phyloP scores from a whole-genome alignment of 2,329 filamentous ascomycete species.

The Tothia fuscella region DNA sequence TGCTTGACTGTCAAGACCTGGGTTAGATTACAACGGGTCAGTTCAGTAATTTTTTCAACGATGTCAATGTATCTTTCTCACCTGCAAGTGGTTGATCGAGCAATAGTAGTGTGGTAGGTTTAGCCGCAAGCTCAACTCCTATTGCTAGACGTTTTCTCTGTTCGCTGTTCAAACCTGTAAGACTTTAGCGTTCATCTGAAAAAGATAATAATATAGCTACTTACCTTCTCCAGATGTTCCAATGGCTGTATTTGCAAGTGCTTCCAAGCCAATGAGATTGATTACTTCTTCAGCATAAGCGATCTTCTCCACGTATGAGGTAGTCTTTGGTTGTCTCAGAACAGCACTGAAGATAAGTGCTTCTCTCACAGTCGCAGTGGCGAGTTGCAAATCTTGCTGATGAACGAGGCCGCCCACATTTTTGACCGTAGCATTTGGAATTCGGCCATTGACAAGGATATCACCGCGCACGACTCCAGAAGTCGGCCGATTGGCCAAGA shows the following conservation, averaged over 20 bases:
- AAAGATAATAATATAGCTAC: neutral
- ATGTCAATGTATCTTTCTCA: constrained; percentile 47
- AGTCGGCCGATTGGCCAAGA: constrained; percentile 59
- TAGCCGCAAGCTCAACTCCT: constrained; percentile 43
- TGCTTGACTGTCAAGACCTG: constrained; percentile 56
- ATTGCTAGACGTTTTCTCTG: constrained; percentile 53
- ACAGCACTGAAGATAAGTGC: constrained; percentile 4
- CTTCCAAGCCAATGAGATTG: constrained; percentile 50
- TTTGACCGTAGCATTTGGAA: constrained; percentile 53
- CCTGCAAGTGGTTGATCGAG: constrained; percentile 49
- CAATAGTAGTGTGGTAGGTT: constrained; percentile 60
- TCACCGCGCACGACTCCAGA: constrained; percentile 53
- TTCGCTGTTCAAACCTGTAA: constrained; percentile 43
- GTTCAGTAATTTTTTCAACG: neutral
- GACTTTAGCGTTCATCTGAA: neutral
- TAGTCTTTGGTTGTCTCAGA: constrained; percentile 15
- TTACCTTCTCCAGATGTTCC: neutral
- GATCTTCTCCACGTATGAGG: constrained; percentile 42
- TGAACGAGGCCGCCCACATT: constrained; percentile 46
- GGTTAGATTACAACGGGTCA: constrained; percentile 46
- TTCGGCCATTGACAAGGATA: constrained; percentile 57
- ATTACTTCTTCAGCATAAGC: constrained; percentile 56
- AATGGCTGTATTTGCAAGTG: constrained; percentile 37
- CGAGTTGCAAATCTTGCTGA: constrained; percentile 26
- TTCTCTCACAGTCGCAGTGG: constrained; percentile 23